Evolutionary conservation across 169 alveolate species (phyloP).

Genomic region (Theileria luwenshuni): DNA sequence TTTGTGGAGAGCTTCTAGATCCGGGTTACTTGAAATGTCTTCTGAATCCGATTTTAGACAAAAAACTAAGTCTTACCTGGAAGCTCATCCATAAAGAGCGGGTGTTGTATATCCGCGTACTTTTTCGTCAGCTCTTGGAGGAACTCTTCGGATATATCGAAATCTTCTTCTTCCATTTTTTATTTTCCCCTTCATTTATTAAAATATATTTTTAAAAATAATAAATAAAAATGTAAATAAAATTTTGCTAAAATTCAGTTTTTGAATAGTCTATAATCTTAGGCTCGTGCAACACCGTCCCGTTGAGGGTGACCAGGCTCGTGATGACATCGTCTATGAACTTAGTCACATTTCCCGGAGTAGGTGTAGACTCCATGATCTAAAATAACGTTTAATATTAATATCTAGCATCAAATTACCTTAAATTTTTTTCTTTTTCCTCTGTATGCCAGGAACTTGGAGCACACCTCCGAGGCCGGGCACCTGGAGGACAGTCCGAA

Average conservation of each 20-base stretch:
- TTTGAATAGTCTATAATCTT: slow-evolving; percentile 14
- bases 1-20: slow-evolving; percentile 61
- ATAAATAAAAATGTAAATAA: neutral
- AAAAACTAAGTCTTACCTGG: slow-evolving; percentile 24
- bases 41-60: neutral
- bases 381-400: neutral
- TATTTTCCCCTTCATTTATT: neutral
- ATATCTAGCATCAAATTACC: slow-evolving; percentile 33
- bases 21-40: slow-evolving; percentile 47
- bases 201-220: slow-evolving; percentile 17
- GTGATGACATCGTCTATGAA: slow-evolving; percentile 66
- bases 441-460: slow-evolving; percentile 57
- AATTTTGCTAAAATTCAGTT: slow-evolving; percentile 30
- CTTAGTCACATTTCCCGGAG: slow-evolving; percentile 34
- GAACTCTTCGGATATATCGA: slow-evolving; percentile 53
- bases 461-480: slow-evolving; percentile 47
- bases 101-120: slow-evolving; percentile 67
- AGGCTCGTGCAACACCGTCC: slow-evolving; percentile 40
- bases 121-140: slow-evolving; percentile 55
- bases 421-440: slow-evolving; percentile 55
- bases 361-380: slow-evolving; percentile 42
- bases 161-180: slow-evolving; percentile 58
- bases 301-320: slow-evolving; percentile 42
- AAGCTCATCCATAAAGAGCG: slow-evolving; percentile 67
- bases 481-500: slow-evolving; percentile 50